Base-by-base conservation (phyloP, 2,329 filamentous ascomycete species). In the Metarhizium brunneum region DNA sequence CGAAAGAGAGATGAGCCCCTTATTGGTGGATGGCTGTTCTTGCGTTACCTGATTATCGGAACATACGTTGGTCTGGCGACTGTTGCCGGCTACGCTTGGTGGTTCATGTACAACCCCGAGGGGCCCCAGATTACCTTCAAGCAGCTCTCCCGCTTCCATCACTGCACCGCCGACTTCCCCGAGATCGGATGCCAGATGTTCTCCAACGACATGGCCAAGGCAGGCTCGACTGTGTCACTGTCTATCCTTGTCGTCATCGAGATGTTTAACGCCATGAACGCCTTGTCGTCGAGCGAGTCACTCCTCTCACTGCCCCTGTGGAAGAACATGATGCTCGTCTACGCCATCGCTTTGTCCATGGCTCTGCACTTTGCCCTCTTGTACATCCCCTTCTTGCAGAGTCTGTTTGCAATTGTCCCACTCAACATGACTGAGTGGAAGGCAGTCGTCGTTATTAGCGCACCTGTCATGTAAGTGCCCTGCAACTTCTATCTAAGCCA, bases 241-340 rank as follows among this genome's bases (percentile, higher is more conserved):
- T 95, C 90, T 3, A 88, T 88, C 65, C 81, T 99, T 18, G 94
- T 99, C 49, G 91, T 96, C 58, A 97, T 99, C 67, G 94, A 99
- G 76, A 99, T 99, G 94, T 83, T 99, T 69, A 99, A 99, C 74
- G 94, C 94, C 64, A 92, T 97, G 87, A 99, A 99, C 69, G 94
- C 92, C 0, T 81, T 99, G 36, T 96, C 91, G 2, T 96, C 91
- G 1, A 95, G 90, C 71, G 94, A 99, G 73, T 95, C 90, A 16
- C 84, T 99, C 13, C 74, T 99, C 55, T 96, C 92, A 2, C 82
- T 99, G 59, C 92, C 92, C 10, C 78, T 99, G n/a, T 96, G 92
- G 92, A 84, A 92, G 68, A 99, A 99, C 76, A 94, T 96, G 87
- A 94, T 96, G 81, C 85, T 99, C 18, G 90, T 99, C 55, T 96